Base-by-base conservation (phyloP, 1,139 yeast genomes). In the Pichia sp. region DNA sequence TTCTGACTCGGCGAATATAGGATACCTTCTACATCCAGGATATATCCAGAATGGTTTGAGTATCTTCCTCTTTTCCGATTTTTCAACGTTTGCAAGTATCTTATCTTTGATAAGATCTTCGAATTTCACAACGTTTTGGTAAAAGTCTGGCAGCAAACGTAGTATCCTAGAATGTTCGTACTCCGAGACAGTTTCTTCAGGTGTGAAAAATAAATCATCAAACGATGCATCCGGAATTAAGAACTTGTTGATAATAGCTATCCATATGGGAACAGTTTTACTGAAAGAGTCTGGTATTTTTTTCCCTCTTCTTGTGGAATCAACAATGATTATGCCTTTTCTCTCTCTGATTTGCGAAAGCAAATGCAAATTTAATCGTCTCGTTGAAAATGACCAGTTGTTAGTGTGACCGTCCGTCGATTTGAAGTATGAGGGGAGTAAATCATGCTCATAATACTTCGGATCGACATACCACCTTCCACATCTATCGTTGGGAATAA, bases 251-350 rank as follows among this genome's bases (percentile, higher is more conserved):
- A 90, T 58, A 6, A 89, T 93, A 0, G 93, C 87, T 70, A 96
- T 87, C 97, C 97, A 90, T 2, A 88, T 86, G 0, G 97, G 97
- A 1, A 90, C 75, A 0, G 97, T 90, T 63, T 90, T 90, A 64
- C 90, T 84, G 8, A 89, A 71, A 0, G 97, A 87, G 70, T 90
- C 97, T 0, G 97, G 96, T 69, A 90, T 82, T 38, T 80, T 70
- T 64, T 90, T 90, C 1, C 97, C 96, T 52, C 90, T 74, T 59
- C 96, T 72, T 0, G 97, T 90, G 8, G 96, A 87, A 68, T 90
- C 97, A 1, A 90, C 85, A n/a, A 89, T 72, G 1, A 84, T 71
- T 0, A 82, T 60, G 0, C 90, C 90, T 8, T 70, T 66, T 43
- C 71, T 46, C 3, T 68, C 56, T 0, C 63, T 64, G 0, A 88